phyloP scores from a whole-genome alignment of 2,329 filamentous ascomycete species.

The Penicillium sp. region DNA sequence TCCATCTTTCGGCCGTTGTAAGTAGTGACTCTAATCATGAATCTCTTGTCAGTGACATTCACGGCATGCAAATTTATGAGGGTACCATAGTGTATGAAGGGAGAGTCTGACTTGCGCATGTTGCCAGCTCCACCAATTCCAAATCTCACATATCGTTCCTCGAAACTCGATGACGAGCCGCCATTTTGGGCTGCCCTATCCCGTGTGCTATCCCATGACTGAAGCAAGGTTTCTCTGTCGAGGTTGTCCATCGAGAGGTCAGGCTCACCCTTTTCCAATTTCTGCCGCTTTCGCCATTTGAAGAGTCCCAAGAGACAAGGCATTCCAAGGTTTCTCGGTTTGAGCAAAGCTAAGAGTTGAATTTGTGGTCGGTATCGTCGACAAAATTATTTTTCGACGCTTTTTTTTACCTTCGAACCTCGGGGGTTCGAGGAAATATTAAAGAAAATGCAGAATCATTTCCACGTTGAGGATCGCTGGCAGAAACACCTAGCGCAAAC shows the following conservation, averaged over 20 bases:
- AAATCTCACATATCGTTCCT: constrained; percentile 23
- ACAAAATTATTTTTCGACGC: not conserved
- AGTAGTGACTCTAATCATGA: not conserved
- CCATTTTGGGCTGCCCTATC: not conserved
- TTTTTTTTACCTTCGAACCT: not conserved
- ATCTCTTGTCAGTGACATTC: constrained; percentile 3
- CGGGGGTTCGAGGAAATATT: not conserved
- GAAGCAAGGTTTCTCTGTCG: constrained; percentile 3
- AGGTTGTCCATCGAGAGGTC: constrained; percentile 8
- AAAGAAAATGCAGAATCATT: not conserved
- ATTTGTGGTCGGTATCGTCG: not conserved
- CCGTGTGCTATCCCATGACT: constrained; percentile 8
- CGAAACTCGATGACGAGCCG: not conserved
- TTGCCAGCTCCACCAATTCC: constrained; percentile 29
- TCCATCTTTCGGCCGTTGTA: not conserved
- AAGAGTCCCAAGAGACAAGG: constrained; percentile 17
- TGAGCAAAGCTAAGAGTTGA: not conserved
- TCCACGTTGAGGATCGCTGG: not conserved
- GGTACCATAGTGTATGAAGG: not conserved
- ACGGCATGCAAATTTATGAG: not conserved
- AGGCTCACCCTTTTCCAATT: constrained; percentile 9
- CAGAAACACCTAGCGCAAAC: not conserved
- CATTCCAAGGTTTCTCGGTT: constrained; percentile 5
- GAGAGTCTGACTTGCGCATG: constrained; percentile 22
- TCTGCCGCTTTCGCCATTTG: constrained; percentile 16